Evolutionary conservation across 441 rosid genomes (phyloP).

Genomic region (Pelargonium cotyledonis): DNA sequence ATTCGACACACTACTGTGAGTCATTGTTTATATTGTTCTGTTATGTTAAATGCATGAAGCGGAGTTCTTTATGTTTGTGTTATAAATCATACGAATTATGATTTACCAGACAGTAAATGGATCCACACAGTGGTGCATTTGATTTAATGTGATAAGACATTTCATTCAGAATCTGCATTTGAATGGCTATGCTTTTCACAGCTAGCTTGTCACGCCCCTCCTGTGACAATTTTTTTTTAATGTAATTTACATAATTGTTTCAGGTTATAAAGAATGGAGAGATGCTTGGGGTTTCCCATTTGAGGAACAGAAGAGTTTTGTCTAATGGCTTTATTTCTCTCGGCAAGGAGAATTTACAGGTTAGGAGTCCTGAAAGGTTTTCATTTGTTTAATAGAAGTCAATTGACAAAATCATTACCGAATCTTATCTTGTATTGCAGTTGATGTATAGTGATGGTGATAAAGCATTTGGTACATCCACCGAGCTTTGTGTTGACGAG

Average conservation of each 20-base stretch:
- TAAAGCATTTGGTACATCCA: constrained; percentile 91
- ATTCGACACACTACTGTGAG: constrained; percentile 86
- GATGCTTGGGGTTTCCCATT: constrained; percentile 98
- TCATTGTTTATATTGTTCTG: constrained; percentile 18
- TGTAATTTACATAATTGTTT: constrained; percentile 18
- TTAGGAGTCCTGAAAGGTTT: constrained; percentile 27
- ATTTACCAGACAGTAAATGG: neutral
- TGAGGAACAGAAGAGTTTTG: constrained; percentile 85
- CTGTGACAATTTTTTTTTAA: neutral
- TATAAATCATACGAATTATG: neutral
- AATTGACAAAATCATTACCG: constrained; percentile 21
- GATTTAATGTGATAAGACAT: neutral
- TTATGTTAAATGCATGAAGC: neutral
- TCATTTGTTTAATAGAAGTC: constrained; percentile 13
- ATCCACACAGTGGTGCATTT: neutral
- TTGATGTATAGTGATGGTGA: constrained; percentile 97
- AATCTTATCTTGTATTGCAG: constrained; percentile 39
- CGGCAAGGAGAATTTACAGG: constrained; percentile 94
- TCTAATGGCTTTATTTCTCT: constrained; percentile 88
- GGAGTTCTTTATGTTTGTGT: neutral
- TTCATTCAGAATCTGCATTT: no score
- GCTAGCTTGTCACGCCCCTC: neutral
- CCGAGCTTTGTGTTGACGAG: constrained; percentile 86
- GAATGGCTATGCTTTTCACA: neutral
- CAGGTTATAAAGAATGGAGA: constrained; percentile 98